These are phyloP conservation scores for Bimuria novae-zelandiae DNA, from an alignment of 2,329 filamentous ascomycete species.

Conservation along the genomic window DNA sequence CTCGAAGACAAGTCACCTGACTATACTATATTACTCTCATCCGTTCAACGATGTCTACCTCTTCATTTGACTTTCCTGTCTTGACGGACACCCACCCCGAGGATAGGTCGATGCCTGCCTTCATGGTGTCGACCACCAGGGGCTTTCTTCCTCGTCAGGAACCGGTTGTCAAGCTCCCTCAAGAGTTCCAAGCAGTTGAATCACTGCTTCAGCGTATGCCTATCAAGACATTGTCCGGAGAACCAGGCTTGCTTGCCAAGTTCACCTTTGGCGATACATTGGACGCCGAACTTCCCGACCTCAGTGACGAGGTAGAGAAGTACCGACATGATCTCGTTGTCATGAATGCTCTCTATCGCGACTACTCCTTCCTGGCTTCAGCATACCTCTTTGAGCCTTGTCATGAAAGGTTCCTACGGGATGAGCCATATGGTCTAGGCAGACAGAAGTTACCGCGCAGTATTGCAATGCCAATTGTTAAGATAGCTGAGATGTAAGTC, in stretches of 20 bases:
- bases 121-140: slow-evolving; percentile 77
- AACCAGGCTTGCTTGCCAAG: slow-evolving; percentile 75
- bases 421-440: slow-evolving; percentile 77
- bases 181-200: slow-evolving; percentile 74
- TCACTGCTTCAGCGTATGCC: slow-evolving; percentile 77
- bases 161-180: slow-evolving; percentile 62
- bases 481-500: slow-evolving; percentile 84
- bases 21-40: background rate
- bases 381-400: slow-evolving; percentile 92
- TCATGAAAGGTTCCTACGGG: slow-evolving; percentile 70
- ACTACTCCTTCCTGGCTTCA: slow-evolving; percentile 89
- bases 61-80: slow-evolving; percentile 60
- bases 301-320: slow-evolving; percentile 73
- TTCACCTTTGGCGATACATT: slow-evolving; percentile 77
- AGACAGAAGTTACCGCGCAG: slow-evolving; percentile 72
- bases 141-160: slow-evolving; percentile 72
- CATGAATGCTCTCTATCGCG: slow-evolving; percentile 85
- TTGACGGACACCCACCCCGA: slow-evolving; percentile 66
- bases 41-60: slow-evolving; percentile 47
- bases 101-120: slow-evolving; percentile 69
- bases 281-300: slow-evolving; percentile 73
- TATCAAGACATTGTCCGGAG: slow-evolving; percentile 73
- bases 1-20: background rate
- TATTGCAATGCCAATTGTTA: slow-evolving; percentile 80
- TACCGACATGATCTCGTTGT: slow-evolving; percentile 73